Evolutionary conservation across 768 basidiomycete species (phyloP), one percentile per base, ranked within the genome.

Genomic region (Galerina marginata): DNA sequence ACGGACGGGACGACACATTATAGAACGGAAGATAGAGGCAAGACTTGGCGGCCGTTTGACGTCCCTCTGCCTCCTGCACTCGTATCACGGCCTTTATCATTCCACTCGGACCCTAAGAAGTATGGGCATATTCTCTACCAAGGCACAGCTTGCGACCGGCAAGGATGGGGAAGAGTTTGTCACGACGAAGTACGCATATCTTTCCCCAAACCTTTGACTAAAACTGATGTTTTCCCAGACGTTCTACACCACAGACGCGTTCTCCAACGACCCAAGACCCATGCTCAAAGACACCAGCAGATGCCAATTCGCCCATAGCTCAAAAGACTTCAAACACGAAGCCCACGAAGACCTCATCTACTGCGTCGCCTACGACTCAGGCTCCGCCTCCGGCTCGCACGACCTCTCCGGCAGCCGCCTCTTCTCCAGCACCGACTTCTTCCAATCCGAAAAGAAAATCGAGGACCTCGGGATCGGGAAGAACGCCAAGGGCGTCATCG

Each of bases 221-320:
- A 33, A 12, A 36, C 16, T 37, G 43, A n/a, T 14, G 26, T 39
- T 48, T 43, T 47, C 59, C 39, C 65, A 98, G 90, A 95, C 96
- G 2, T 98, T 85, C 71, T 93, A 93, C 76, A 97, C 96, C 15
- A 88, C 81, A 63, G 87, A 95, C 53, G 90, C 87, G 0, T 99
- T 99, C 77, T 75, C 82, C 23, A 83, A 87, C 52, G 69, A 79
- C 0, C 77, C 89, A 0, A 69, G 83, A 54, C 70, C 80, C 2
- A 83, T 99, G 25, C 79, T 96, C 12, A 67, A 75, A 0, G 89
- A 95, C 63, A 92, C 90, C 0, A 79, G 88, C 0, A 79, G 85
- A 5, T 99, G 97, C 73, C 85, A 91, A 65, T 99, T 96, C 68
- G 96, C 95, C 0, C 92, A 96, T 70, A 90, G 92, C 67, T 90